A percentile compares a stretch with the other conserved stretches of the same genome.
These are phyloP conservation scores for Neonectria punicea DNA, from an alignment of 2,329 filamentous ascomycete genomes.

Conservation along the genomic window DNA sequence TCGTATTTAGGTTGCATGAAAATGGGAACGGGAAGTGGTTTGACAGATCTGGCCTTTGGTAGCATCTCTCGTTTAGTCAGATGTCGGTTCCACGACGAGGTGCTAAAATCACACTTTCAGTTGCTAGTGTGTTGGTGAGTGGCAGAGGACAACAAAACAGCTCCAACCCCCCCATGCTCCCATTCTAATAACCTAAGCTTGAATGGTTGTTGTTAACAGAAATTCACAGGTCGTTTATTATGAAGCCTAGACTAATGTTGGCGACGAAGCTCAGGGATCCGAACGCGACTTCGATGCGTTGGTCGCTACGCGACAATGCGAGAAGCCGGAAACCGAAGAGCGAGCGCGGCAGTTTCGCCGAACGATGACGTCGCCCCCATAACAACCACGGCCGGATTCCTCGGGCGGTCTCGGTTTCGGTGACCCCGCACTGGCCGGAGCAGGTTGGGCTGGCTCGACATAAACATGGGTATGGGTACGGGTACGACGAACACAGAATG, in stretches of 20 bases:
- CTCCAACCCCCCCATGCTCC: no score
- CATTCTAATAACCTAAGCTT: background rate
- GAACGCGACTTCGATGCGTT: background rate
- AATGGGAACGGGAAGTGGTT: background rate
- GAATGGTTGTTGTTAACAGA: background rate
- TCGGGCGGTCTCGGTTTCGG: slow-evolving; percentile 38
- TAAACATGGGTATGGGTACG: slow-evolving; percentile 1
- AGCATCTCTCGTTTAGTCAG: background rate
- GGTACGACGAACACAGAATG: background rate
- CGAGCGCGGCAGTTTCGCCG: slow-evolving; percentile 27
- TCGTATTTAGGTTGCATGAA: background rate
- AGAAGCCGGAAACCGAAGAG: slow-evolving; percentile 5
- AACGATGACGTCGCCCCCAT: slow-evolving; percentile 39
- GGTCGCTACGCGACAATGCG: background rate
- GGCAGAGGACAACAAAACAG: background rate
- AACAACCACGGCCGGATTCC: slow-evolving; percentile 24
- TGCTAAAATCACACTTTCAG: background rate
- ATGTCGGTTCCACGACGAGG: background rate
- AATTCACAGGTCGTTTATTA: background rate
- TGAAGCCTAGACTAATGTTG: background rate
- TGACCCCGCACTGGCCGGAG: slow-evolving; percentile 27
- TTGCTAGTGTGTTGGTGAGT: background rate
- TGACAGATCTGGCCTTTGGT: background rate
- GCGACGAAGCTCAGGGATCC: background rate
- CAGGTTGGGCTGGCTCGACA: background rate